Evolutionary conservation across 768 basidiomycete genomes (phyloP), one percentile per base, ranked within the genome.

Genomic region (Albatrellus ellisii): DNA sequence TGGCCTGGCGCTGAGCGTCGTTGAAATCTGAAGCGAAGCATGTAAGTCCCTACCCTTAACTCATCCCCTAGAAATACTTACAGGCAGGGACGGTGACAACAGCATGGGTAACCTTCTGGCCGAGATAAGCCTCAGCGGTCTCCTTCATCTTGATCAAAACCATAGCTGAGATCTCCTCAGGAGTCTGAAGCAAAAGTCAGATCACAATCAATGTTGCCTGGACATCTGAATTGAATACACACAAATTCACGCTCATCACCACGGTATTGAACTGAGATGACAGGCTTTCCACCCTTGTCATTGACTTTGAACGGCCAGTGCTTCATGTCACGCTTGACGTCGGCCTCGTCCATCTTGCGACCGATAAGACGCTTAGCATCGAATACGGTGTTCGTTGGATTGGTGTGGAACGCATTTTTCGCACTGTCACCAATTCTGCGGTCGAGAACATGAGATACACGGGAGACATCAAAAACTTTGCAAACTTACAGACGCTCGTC

Each of bases 41-140:
- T 29, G n/a, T n/a, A n/a, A n/a, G n/a, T n/a, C n/a, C n/a, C n/a
- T n/a, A n/a, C n/a, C n/a, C n/a, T n/a, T n/a, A n/a, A n/a, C n/a
- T n/a, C n/a, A n/a, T n/a, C n/a, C n/a, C n/a, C n/a, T n/a, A n/a
- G n/a, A n/a, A n/a, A n/a, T n/a, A n/a, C n/a, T n/a, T n/a, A n/a
- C n/a, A 95, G 43, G 92, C 92, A 36, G 94, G 94, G 60, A 98
- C 94, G 37, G 94, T 97, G 59, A 98, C 88, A 38, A 98, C 92
- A 45, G 94, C 92, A 62, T 98, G 88, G 46, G 90, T 90, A 59
- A 98, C 91, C 62, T 87, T 84, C 56, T 89, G 75, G 54, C 91
- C 91, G 46, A 98, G 84, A 66, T 94, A 97, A 14, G 91, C 85
- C 72, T 97, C 94, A 44, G 94, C 94, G 21, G 90, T 98, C 70